phyloP scores from a whole-genome alignment of 768 basidiomycete species.

The Suillus variegatus region DNA sequence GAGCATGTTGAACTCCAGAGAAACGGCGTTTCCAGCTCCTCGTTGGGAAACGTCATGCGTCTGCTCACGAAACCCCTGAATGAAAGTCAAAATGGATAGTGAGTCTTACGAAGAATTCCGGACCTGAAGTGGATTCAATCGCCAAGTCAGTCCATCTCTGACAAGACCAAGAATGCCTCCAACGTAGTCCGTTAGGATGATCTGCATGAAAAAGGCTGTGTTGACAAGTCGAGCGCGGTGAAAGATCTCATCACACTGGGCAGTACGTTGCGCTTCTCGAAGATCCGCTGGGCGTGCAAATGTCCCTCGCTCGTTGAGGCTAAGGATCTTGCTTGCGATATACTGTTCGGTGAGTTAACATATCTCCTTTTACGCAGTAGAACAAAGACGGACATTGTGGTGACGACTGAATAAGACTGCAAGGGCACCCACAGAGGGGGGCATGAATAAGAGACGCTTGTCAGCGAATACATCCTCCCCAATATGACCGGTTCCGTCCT shows the following conservation, averaged over 20 bases:
- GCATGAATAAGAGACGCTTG: conserved; percentile 64
- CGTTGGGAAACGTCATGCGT: conserved; percentile 57
- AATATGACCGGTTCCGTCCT: conserved; percentile 69
- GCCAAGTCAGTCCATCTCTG: conserved; percentile 65
- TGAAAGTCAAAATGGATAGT: not conserved
- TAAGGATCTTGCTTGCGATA: conserved; percentile 63
- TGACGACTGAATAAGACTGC: conserved; percentile 71
- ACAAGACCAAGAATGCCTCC: conserved; percentile 71
- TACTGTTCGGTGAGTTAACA: conserved; percentile 44
- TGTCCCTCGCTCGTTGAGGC: conserved; percentile 65
- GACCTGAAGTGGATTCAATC: conserved; percentile 68
- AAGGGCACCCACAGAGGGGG: conserved; percentile 68
- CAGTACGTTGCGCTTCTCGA: conserved; percentile 24
- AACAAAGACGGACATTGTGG: conserved; percentile 57
- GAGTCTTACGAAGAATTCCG: not conserved
- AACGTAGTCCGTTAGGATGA: conserved; percentile 73
- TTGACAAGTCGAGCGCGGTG: conserved; percentile 73
- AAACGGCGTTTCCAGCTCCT: conserved; percentile 76
- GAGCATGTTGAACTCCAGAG: conserved; percentile 70
- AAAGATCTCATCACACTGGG: conserved; percentile 80
- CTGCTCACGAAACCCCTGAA: conserved; percentile 50
- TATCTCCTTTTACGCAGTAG: not conserved
- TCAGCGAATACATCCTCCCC: conserved; percentile 74
- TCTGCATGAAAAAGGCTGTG: conserved; percentile 69
- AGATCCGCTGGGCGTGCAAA: conserved; percentile 33